Conservation (phyloP, 768 basidiomycete genomes). For the Sarcomyxa edulis region DNA sequence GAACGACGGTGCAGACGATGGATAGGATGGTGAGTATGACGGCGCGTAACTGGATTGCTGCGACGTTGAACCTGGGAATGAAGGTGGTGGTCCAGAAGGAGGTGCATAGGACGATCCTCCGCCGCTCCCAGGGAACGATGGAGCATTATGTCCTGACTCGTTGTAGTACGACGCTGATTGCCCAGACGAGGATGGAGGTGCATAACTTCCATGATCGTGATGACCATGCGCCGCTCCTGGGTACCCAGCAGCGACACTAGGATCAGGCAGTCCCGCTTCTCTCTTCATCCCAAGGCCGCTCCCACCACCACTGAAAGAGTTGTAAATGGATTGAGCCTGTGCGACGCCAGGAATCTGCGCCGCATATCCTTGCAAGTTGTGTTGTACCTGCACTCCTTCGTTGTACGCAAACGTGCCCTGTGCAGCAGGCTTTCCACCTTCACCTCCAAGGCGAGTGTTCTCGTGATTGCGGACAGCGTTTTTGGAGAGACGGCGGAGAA, state of each 20-base stretch:
- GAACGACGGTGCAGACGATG: conserved; percentile 4
- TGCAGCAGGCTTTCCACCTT: conserved; percentile 40
- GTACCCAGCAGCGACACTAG: conserved; percentile 1
- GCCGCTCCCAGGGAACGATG: conserved; percentile 23
- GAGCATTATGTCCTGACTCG: conserved; percentile 13
- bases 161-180: conserved; percentile 6
- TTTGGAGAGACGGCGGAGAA: conserved; percentile 56
- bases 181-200: conserved; percentile 6
- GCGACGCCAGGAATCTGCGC: conserved; percentile 41
- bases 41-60: conserved; percentile 3
- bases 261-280: conserved; percentile 12
- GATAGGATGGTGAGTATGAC: conserved; percentile 2
- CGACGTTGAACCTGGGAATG: conserved; percentile 21
- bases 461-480: conserved; percentile 66
- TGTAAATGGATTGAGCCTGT: conserved; percentile 28
- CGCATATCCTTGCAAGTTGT: conserved; percentile 39
- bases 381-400: conserved; percentile 45
- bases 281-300: conserved; percentile 20
- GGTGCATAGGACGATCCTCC: conserved; percentile 17
- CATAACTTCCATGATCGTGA: conserved; percentile 6
- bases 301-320: conserved; percentile 25
- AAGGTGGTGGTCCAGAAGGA: conserved; percentile 13
- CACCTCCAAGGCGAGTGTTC: conserved; percentile 56
- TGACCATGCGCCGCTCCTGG: conserved; percentile 1
- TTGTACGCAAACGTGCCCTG: conserved; percentile 44